These are phyloP conservation scores for Fusarium napiforme DNA, from an alignment of 2,329 filamentous ascomycete species.

Conservation along the genomic window DNA sequence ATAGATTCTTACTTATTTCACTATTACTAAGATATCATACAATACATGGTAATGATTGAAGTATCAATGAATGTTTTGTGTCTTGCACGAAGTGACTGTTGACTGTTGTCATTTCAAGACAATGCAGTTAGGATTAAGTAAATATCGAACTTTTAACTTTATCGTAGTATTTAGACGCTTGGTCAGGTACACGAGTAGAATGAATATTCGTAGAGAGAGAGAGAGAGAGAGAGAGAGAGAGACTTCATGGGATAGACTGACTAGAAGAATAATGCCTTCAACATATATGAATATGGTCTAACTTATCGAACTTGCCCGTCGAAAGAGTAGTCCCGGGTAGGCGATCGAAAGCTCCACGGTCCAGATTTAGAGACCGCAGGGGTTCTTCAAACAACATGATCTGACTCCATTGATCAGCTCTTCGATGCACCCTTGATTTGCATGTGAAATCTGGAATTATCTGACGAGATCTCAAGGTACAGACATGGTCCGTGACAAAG, in stretches of 20 bases:
- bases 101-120: too few species aligned
- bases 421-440: background rate
- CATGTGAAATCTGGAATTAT: conserved; percentile 11
- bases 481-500: background rate
- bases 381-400: background rate
- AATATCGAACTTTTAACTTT: background rate
- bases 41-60: background rate
- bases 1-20: background rate
- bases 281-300: background rate
- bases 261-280: background rate
- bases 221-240: too few species aligned
- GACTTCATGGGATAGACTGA: background rate
- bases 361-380: conserved; percentile 5
- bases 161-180: background rate
- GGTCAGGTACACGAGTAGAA: too few species aligned
- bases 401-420: conserved; percentile 20
- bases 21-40: background rate
- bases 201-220: background rate
- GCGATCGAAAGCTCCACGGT: background rate
- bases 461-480: conserved; percentile 1
- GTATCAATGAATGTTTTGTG: background rate
- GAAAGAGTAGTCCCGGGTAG: conserved; percentile 1
- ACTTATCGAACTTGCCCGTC: background rate
- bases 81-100: too few species aligned
- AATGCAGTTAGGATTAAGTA: too few species aligned